These are phyloP conservation scores for Starmerella cellae DNA, from an alignment of 805 yeast genomes.

Conservation along the genomic window DNA sequence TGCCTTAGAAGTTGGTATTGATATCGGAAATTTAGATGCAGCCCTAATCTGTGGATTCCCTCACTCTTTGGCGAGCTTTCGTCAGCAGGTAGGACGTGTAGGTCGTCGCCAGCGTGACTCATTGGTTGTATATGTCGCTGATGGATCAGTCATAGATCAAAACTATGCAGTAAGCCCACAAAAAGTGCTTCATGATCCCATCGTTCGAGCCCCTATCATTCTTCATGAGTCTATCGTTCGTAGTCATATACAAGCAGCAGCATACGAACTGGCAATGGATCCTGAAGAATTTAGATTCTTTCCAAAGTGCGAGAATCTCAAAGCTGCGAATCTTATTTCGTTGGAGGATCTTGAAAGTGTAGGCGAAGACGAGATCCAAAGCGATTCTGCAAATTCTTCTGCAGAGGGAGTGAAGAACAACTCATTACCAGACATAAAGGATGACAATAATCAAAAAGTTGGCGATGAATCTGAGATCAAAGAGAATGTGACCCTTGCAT, in stretches of 20 bases:
- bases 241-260: slow-evolving; percentile 88
- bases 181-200: slow-evolving; percentile 39
- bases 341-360: slow-evolving; percentile 28
- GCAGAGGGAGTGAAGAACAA: background rate
- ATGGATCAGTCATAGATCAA: slow-evolving; percentile 71
- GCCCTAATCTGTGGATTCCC: slow-evolving; percentile 93
- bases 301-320: slow-evolving; percentile 24
- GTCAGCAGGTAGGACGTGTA: slow-evolving; percentile 95
- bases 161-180: slow-evolving; percentile 62
- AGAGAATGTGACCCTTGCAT: slow-evolving; percentile 39
- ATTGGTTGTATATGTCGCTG: slow-evolving; percentile 69
- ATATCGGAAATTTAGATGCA: slow-evolving; percentile 83
- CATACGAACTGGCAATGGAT: slow-evolving; percentile 62
- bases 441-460: background rate
- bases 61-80: slow-evolving; percentile 65
- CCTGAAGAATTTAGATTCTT: slow-evolving; percentile 48
- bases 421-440: slow-evolving; percentile 22
- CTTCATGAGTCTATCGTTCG: slow-evolving; percentile 49
- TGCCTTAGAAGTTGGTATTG: slow-evolving; percentile 91
- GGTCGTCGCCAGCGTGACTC: slow-evolving; percentile 79
- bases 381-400: background rate
- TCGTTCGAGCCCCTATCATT: slow-evolving; percentile 47
- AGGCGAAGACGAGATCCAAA: background rate
- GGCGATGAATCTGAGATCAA: background rate
- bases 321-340: slow-evolving; percentile 2